Conservation (phyloP, 306 rosid species). For the Acmispon strigosus region DNA sequence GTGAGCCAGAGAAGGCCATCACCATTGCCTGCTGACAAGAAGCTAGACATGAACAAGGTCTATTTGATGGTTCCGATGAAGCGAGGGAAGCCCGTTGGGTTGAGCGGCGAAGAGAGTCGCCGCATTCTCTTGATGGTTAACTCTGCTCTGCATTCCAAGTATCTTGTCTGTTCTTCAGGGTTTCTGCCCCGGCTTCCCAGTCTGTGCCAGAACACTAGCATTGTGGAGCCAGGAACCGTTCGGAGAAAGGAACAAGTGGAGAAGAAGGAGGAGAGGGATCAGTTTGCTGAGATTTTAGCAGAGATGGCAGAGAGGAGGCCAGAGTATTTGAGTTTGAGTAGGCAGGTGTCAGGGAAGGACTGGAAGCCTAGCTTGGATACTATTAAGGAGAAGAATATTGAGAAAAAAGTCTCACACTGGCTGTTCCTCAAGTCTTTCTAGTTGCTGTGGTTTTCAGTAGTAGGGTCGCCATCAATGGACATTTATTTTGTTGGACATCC, state of each 20-base stretch:
- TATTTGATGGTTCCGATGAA: conserved; percentile 73
- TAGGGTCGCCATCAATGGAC: too few relatives aligned
- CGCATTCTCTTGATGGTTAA: conserved; percentile 35
- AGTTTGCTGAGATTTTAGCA: conserved; percentile 22
- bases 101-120: conserved; percentile 41
- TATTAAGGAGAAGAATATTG: conserved; percentile 63
- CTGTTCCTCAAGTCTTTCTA: conserved; percentile 29
- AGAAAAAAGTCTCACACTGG: conserved; percentile 48
- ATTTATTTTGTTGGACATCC: too few relatives aligned
- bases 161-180: conserved; percentile 26
- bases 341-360: conserved; percentile 61
- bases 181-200: conserved; percentile 51
- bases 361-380: conserved; percentile 94
- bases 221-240: conserved; percentile 1
- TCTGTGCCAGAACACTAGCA: conserved; percentile 28
- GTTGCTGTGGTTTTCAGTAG: not conserved
- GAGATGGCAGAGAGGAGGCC: conserved; percentile 48
- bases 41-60: conserved; percentile 42
- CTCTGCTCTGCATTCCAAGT: conserved; percentile 35
- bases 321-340: conserved; percentile 64
- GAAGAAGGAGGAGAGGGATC: conserved; percentile 7
- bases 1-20: conserved; percentile 40
- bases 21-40: conserved; percentile 66
- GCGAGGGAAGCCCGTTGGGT: conserved; percentile 53
- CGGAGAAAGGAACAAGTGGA: conserved; percentile 20